Evolutionary conservation across 495 filamentous ascomycete species (phyloP).

Genomic region (Penicillium diatomitis): DNA sequence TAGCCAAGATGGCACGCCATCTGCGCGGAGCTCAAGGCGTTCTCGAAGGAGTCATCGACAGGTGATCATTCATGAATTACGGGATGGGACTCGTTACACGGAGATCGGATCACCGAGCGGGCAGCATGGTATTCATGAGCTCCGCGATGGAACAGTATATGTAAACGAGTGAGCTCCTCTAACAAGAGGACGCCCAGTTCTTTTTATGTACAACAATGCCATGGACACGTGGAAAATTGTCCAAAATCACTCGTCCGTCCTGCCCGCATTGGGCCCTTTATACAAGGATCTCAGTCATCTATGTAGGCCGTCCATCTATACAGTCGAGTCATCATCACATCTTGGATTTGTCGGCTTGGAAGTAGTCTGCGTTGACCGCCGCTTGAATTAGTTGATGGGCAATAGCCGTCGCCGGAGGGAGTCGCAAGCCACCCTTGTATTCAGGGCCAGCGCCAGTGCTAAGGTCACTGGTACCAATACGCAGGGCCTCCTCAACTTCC

Average conservation of each 20-base stretch:
- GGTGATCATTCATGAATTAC: conserved; percentile 36
- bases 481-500: conserved; percentile 52
- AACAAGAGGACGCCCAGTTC: background rate
- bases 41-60: conserved; percentile 24
- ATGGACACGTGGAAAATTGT: background rate
- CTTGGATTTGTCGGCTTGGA: conserved; percentile 9
- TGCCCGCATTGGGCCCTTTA: no score
- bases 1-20: conserved; percentile 19
- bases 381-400: conserved; percentile 59
- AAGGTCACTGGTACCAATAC: conserved; percentile 52
- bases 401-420: conserved; percentile 72
- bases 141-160: conserved; percentile 39
- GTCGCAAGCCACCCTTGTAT: conserved; percentile 60
- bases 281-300: no score
- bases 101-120: conserved; percentile 30
- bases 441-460: conserved; percentile 52
- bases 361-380: conserved; percentile 43
- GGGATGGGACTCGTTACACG: conserved; percentile 36
- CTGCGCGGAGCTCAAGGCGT: conserved; percentile 24
- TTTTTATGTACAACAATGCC: background rate
- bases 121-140: conserved; percentile 34
- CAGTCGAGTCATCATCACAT: background rate
- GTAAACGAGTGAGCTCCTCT: conserved; percentile 23
- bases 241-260: background rate
- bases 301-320: no score